Base-by-base conservation (phyloP, 306 rosid genomes). In the Sesbania bispinosa region DNA sequence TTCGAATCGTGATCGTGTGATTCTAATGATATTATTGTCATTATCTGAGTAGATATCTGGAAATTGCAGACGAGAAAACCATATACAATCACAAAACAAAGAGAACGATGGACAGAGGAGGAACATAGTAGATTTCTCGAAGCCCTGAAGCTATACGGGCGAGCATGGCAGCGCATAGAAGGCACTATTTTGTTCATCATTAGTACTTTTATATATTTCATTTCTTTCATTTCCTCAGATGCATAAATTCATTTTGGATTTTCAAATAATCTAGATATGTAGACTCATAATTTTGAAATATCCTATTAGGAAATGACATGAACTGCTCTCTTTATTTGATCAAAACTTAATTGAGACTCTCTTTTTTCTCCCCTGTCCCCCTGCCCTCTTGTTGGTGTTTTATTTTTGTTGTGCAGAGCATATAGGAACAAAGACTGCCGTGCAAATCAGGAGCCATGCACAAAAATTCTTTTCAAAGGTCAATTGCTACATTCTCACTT, bases 91-190 rank as follows among this genome's bases (percentile, higher is more conserved):
- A 91, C 99, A 10, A 94, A 94, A 86, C 99, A 91, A 85, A 89
- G 99, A 69, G 99, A 94, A 66, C 84, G 97, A 87, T 94, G 99
- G 99, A 91, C 97, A 7, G 99, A 94, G 72, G 99, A 87, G 77
- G 99, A 94, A 86, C 99, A 94, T 72, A 85, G 83, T 68, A 83
- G 92, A 82, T 94, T 94, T 81, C 81, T 94, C 16, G 96, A 94
- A 84, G 99, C 97, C 54, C 71, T 94, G 79, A 94, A 94, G 85
- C 95, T 91, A 67, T 74, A 94, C 77, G 99, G 99, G 27, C 88
- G 99, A 83, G 95, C 99, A 73, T 94, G 99, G 99, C 99, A 89
- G 83, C 97, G 96, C 53, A 94, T 89, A 77, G 99, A 94, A 94
- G 99, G 99, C 88, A 64, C 62, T 27, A 41, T 38, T 69, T 60